Evolutionary conservation across 257 asterid species (phyloP).

Genomic region (Nicotiana paniculata): DNA sequence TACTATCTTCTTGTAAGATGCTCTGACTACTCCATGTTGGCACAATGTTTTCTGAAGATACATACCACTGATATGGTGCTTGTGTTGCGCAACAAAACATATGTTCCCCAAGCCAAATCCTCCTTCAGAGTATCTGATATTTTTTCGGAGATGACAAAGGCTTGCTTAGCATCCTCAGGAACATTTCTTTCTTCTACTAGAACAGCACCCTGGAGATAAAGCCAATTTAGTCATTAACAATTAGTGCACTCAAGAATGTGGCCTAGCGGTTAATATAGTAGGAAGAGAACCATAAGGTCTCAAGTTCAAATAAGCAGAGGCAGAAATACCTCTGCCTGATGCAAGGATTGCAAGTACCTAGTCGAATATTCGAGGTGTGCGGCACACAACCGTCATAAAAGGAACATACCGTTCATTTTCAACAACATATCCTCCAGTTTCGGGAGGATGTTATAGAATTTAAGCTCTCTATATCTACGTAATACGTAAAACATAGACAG

Average conservation of each 20-base stretch:
- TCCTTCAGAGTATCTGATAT: constrained; percentile 54
- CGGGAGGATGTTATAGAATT: not conserved
- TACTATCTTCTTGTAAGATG: not conserved
- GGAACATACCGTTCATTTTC: not conserved
- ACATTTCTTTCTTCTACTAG: constrained; percentile 43
- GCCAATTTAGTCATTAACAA: not conserved
- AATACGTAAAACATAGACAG: not conserved
- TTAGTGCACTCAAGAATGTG: not conserved
- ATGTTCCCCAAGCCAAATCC: constrained; percentile 97
- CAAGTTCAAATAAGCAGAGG: too few relatives aligned
- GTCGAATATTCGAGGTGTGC: too few relatives aligned
- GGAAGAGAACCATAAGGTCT: too few relatives aligned
- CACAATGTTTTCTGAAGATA: constrained; percentile 3
- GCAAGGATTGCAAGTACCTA: too few relatives aligned
- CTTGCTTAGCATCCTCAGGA: constrained; percentile 67
- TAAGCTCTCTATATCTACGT: not conserved
- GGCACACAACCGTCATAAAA: too few relatives aligned
- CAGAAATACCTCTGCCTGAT: too few relatives aligned
- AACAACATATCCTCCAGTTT: not conserved
- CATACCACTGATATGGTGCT: constrained; percentile 86
- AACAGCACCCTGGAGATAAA: constrained; percentile 57
- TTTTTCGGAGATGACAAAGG: constrained; percentile 53
- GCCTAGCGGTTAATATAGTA: too few relatives aligned
- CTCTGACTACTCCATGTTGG: not conserved
- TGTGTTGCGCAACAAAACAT: constrained; percentile 71